Conservation (phyloP, 1,139 yeast genomes). For the Taphrina confusa region DNA sequence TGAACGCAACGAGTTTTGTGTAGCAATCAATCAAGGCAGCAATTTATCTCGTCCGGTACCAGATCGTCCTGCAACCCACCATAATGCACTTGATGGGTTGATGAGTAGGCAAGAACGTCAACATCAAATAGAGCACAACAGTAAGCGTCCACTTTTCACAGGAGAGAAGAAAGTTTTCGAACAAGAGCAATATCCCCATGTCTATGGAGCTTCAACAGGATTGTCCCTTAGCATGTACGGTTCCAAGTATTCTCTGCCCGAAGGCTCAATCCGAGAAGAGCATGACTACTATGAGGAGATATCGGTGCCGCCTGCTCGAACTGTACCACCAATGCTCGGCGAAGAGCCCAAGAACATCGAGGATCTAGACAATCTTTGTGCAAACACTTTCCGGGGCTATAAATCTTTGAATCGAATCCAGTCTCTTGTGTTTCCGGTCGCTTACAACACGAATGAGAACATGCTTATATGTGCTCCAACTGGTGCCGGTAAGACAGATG, state of each 20-base stretch:
- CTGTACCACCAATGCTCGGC: slow-evolving; percentile 53
- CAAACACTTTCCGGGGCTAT: slow-evolving; percentile 81
- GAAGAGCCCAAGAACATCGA: slow-evolving; percentile 58
- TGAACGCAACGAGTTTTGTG: slow-evolving; percentile 47
- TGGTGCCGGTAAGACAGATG: slow-evolving; percentile 99
- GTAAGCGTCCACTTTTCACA: slow-evolving; percentile 55
- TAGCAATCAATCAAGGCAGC: slow-evolving; percentile 42
- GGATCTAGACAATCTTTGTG: slow-evolving; percentile 71
- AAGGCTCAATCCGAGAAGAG: slow-evolving; percentile 69
- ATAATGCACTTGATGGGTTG: slow-evolving; percentile 17
- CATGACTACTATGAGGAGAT: slow-evolving; percentile 72
- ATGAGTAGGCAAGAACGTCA: slow-evolving; percentile 10
- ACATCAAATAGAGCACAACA: slow-evolving; percentile 59
- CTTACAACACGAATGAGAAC: slow-evolving; percentile 88
- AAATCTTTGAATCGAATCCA: slow-evolving; percentile 82
- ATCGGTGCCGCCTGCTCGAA: slow-evolving; percentile 71
- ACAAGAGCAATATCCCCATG: slow-evolving; percentile 76
- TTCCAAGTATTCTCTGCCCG: slow-evolving; percentile 73
- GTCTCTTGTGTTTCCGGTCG: slow-evolving; percentile 86
- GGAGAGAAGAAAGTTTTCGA: slow-evolving; percentile 54
- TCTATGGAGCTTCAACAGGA: slow-evolving; percentile 68
- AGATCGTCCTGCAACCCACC: neutral
- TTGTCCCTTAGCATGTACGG: slow-evolving; percentile 75
- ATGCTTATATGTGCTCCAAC: slow-evolving; percentile 99
- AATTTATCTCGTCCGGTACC: slow-evolving; percentile 18